These are phyloP conservation scores for Tubosaeta sp. DNA, from an alignment of 768 basidiomycete genomes.

Conservation along the genomic window DNA sequence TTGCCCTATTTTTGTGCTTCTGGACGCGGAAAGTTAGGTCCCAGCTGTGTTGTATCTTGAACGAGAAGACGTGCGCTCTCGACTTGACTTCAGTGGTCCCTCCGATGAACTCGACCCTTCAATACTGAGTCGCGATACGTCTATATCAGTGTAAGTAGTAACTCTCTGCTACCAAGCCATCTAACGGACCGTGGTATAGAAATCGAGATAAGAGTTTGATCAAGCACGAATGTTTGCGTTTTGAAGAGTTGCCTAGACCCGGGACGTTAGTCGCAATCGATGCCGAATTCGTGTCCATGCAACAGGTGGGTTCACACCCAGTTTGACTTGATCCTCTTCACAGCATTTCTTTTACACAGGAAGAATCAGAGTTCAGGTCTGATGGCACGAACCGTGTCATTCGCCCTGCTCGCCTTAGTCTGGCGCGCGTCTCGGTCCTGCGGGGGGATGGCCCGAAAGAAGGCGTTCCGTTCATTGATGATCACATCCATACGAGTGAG, in stretches of 20 bases:
- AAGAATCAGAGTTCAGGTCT: conserved; percentile 92
- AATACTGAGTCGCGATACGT: conserved; percentile 82
- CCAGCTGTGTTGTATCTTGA: conserved; percentile 92
- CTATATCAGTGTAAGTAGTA: conserved; percentile 69
- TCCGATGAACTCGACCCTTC: conserved; percentile 65
- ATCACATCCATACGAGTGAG: conserved; percentile 96
- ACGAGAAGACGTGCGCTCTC: conserved; percentile 54
- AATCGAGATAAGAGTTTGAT: conserved; percentile 70
- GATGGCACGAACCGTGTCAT: conserved; percentile 93
- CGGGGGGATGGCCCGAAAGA: conserved; percentile 79
- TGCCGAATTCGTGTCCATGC: conserved; percentile 96
- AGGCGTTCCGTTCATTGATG: conserved; percentile 93
- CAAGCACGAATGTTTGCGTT: conserved; percentile 70
- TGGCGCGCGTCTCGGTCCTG: conserved; percentile 92
- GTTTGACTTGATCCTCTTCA: neutral
- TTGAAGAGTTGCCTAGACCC: conserved; percentile 75
- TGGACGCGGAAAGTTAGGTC: conserved; percentile 43
- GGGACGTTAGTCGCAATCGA: conserved; percentile 94
- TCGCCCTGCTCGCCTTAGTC: conserved; percentile 83
- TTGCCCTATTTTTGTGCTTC: neutral
- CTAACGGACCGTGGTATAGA: conserved; percentile 35
- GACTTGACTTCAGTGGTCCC: conserved; percentile 61
- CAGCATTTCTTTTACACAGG: conserved; percentile 40
- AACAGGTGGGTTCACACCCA: conserved; percentile 53
- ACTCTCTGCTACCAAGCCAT: neutral